Conservation (phyloP, 2,329 filamentous ascomycete species). For the Fusarium abutilonis region DNA sequence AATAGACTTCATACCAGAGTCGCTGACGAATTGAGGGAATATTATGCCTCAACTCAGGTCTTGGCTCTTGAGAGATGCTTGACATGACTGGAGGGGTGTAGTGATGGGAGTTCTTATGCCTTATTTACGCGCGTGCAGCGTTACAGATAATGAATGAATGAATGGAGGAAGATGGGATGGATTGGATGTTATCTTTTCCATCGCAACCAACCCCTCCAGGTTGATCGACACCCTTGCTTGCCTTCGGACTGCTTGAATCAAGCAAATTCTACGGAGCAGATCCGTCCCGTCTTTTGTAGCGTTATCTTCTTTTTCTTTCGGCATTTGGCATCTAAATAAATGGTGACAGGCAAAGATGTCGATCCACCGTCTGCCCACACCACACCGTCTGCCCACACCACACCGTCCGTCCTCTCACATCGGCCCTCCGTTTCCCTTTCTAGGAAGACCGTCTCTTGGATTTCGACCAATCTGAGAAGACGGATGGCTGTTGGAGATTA, state of each 20-base stretch:
- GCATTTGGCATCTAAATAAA: constrained; percentile 26
- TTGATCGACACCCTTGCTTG: constrained; percentile 2
- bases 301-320: constrained; percentile 20
- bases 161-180: background rate
- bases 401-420: constrained; percentile 7
- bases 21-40: constrained; percentile 14
- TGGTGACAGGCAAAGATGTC: constrained; percentile 10
- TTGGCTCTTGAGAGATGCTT: constrained; percentile 1
- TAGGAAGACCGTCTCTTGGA: constrained; percentile 12
- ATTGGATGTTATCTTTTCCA: constrained; percentile 20
- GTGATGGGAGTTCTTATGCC: background rate
- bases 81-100: constrained; percentile 10
- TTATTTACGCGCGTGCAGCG: constrained; percentile 17
- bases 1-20: background rate
- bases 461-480: constrained; percentile 26
- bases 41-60: constrained; percentile 21
- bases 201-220: constrained; percentile 34
- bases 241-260: constrained; percentile 6
- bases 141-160: background rate
- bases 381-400: constrained; percentile 27
- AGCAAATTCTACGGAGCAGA: background rate
- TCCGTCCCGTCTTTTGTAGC: constrained; percentile 7
- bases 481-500: background rate
- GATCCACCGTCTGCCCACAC: constrained; percentile 32
- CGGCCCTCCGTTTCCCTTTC: constrained; percentile 32